Conservation (phyloP, 192 early-diverging fungal species). For the Linnemannia zychae region DNA sequence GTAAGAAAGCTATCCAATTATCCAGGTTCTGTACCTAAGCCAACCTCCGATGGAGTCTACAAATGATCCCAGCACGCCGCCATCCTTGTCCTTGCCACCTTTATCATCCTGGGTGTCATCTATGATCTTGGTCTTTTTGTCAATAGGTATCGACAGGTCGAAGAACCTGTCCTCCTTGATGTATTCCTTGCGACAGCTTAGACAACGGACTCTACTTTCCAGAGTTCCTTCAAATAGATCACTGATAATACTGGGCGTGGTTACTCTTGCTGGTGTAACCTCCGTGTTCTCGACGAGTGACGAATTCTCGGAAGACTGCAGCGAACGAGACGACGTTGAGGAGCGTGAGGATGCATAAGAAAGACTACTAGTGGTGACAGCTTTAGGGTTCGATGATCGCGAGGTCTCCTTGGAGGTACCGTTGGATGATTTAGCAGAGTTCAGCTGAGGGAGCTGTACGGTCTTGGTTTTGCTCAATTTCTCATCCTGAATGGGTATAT, state of each 20-base stretch:
- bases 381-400: conserved; percentile 13
- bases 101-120: conserved; percentile 29
- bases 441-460: conserved; percentile 4
- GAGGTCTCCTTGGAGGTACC: conserved; percentile 6
- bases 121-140: conserved; percentile 57
- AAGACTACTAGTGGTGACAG: conserved; percentile 29
- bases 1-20: neutral
- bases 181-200: conserved; percentile 55
- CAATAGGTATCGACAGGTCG: conserved; percentile 58
- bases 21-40: conserved; percentile 33
- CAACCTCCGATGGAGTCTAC: conserved; percentile 45
- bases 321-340: conserved; percentile 38
- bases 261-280: conserved; percentile 48
- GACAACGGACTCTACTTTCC: conserved; percentile 54
- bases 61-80: conserved; percentile 36
- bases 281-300: conserved; percentile 45
- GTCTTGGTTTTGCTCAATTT: conserved; percentile 16
- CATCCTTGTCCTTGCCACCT: conserved; percentile 35
- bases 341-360: conserved; percentile 45
- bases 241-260: conserved; percentile 53
- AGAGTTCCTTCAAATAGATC: conserved; percentile 57
- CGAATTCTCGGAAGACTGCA: conserved; percentile 39
- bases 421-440: neutral
- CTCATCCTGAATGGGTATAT: conserved; percentile 38
- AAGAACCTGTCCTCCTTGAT: conserved; percentile 61